Conservation (phyloP, 495 filamentous ascomycete genomes). For the Penicillium pancosmium region DNA sequence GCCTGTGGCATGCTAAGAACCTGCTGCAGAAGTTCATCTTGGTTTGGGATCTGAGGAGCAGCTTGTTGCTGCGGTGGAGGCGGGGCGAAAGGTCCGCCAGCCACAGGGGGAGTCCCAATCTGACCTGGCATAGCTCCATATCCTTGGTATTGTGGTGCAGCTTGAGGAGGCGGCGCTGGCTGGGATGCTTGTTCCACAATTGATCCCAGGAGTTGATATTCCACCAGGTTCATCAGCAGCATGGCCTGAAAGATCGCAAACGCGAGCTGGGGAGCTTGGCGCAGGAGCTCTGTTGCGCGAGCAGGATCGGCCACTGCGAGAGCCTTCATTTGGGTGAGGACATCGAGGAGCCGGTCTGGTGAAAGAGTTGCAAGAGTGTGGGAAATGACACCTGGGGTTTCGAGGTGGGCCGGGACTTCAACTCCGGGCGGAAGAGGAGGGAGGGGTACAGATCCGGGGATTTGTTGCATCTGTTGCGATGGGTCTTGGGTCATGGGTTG, state of each 20-base stretch:
- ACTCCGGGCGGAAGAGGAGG: conserved; percentile 84
- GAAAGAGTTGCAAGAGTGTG: conserved; percentile 83
- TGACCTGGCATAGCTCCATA: conserved; percentile 43
- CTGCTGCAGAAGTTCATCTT: conserved; percentile 71
- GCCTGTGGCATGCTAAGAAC: conserved; percentile 76
- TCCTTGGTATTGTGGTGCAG: conserved; percentile 38
- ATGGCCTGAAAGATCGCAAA: conserved; percentile 97
- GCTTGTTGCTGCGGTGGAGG: conserved; percentile 46
- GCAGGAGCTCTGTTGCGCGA: conserved; percentile 84
- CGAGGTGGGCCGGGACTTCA: conserved; percentile 77
- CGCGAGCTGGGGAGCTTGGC: conserved; percentile 87
- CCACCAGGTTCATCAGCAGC: conserved; percentile 90
- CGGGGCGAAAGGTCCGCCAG: conserved; percentile 57
- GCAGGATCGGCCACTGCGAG: conserved; percentile 78
- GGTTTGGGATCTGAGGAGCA: conserved; percentile 50
- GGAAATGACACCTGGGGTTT: conserved; percentile 87
- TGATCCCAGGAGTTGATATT: conserved; percentile 58
- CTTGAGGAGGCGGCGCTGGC: conserved; percentile 35
- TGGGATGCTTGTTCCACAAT: conserved; percentile 60
- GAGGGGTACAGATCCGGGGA: conserved; percentile 48
- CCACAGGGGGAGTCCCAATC: conserved; percentile 60
- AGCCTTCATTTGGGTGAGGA: conserved; percentile 91
- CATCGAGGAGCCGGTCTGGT: conserved; percentile 88
- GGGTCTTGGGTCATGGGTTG: conserved; percentile 29
- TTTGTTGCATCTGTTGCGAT: conserved; percentile 27